A percentile compares a stretch with the other conserved stretches of the same genome.
phyloP scores from a whole-genome alignment of 306 rosid species.

The Dicorynia guianensis region DNA sequence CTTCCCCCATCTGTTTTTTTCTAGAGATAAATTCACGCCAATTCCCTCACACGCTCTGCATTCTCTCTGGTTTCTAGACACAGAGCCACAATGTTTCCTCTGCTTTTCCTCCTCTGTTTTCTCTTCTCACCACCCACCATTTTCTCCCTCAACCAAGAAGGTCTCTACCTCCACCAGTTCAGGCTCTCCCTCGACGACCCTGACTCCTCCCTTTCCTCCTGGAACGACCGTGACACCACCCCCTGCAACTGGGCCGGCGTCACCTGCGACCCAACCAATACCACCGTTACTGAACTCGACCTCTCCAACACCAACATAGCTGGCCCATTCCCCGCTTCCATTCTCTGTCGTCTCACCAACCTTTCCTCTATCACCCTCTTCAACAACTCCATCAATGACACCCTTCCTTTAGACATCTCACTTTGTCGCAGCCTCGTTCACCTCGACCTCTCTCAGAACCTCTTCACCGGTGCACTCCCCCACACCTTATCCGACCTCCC shows the following conservation, averaged over 20 bases:
- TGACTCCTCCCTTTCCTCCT: slow-evolving; percentile 54
- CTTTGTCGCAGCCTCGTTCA: slow-evolving; percentile 55
- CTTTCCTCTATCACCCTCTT: slow-evolving; percentile 59
- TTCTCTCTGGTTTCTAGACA: neutral
- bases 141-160: slow-evolving; percentile 66
- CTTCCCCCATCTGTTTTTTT: neutral
- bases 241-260: slow-evolving; percentile 83
- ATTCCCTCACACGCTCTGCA: neutral
- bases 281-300: slow-evolving; percentile 55
- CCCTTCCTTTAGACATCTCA: slow-evolving; percentile 61
- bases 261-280: slow-evolving; percentile 48
- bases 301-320: slow-evolving; percentile 64
- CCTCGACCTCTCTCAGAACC: slow-evolving; percentile 85
- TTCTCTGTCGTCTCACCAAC: slow-evolving; percentile 65
- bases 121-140: slow-evolving; percentile 2
- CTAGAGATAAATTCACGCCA: slow-evolving; percentile 22
- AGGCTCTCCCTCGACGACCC: slow-evolving; percentile 68
- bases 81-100: slow-evolving; percentile 34
- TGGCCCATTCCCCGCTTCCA: slow-evolving; percentile 63
- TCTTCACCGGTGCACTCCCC: slow-evolving; percentile 80
- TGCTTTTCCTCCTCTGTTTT: slow-evolving; percentile 25
- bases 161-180: slow-evolving; percentile 56
- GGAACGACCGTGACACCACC: slow-evolving; percentile 57
- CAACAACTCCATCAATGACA: slow-evolving; percentile 75
- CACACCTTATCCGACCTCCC: slow-evolving; percentile 51